Evolutionary conservation across 805 yeast genomes (phyloP).

Genomic region (Kazachstania viticola): DNA sequence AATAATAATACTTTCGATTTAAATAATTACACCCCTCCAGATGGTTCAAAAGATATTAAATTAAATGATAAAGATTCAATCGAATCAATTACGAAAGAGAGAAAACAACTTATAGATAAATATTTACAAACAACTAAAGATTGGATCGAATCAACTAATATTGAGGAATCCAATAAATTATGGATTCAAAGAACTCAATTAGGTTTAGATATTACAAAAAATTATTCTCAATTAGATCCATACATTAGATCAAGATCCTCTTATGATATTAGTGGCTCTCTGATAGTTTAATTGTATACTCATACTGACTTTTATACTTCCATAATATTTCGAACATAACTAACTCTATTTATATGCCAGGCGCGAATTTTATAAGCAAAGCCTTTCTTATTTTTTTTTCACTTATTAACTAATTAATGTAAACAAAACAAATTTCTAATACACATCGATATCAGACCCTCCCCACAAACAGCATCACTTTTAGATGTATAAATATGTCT

Average conservation of each 20-base stretch:
- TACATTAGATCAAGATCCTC: slow-evolving; percentile 68
- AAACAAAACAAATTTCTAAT: no score
- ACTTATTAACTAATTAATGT: not conserved
- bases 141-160: slow-evolving; percentile 53
- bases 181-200: slow-evolving; percentile 44
- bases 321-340: no score
- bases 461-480: no score
- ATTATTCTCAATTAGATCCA: slow-evolving; percentile 66
- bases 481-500: slow-evolving; percentile 5
- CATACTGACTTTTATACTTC: no score
- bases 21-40: slow-evolving; percentile 49
- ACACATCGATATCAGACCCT: no score
- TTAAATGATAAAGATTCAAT: slow-evolving; percentile 35
- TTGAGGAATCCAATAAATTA: slow-evolving; percentile 35
- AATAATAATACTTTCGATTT: slow-evolving; percentile 40
- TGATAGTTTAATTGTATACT: not conserved
- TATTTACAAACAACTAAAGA: slow-evolving; percentile 55
- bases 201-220: slow-evolving; percentile 42
- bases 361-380: no score
- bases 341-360: no score
- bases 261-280: slow-evolving; percentile 62
- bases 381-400: no score
- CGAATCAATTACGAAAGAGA: slow-evolving; percentile 35
- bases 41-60: slow-evolving; percentile 42
- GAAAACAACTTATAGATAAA: slow-evolving; percentile 40